Percentiles rank a stretch among this genome's conserved stretches.
These are phyloP conservation scores for Euphorbia tirucalli DNA, from an alignment of 345 rosid genomes.

Conservation along the genomic window DNA sequence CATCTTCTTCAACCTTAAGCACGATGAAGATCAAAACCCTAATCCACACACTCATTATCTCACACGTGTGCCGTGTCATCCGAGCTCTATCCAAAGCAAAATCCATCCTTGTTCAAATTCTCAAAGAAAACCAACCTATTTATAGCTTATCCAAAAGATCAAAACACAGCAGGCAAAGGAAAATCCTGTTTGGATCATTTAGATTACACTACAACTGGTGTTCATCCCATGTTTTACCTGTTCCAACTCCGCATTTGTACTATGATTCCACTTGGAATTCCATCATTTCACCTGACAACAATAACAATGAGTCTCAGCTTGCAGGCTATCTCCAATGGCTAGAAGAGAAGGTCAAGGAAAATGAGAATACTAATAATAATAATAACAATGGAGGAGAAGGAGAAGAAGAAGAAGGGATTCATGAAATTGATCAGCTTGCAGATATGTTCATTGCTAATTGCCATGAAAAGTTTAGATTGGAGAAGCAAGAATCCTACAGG, in stretches of 20 bases:
- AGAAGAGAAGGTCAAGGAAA: constrained; percentile 42
- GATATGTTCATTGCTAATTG: constrained; percentile 77
- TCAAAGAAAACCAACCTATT: constrained; percentile 51
- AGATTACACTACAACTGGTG: constrained; percentile 91
- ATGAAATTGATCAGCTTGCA: constrained; percentile 79
- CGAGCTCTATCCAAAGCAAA: constrained; percentile 57
- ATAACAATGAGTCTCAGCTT: constrained; percentile 44
- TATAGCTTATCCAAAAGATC: no score
- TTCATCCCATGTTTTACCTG: constrained; percentile 64
- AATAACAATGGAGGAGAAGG: no score
- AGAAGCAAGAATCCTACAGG: constrained; percentile 95
- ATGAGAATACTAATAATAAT: not conserved
- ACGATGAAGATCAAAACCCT: constrained; percentile 58
- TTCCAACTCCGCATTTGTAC: constrained; percentile 56
- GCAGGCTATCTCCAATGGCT: constrained; percentile 63
- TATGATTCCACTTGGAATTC: constrained; percentile 55
- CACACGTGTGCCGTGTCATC: constrained; percentile 50
- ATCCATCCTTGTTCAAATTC: constrained; percentile 40
- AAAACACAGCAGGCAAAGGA: no score
- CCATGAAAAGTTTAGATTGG: constrained; percentile 83
- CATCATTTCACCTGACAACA: no score
- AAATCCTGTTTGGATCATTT: constrained; percentile 86
- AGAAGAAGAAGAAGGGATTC: constrained; percentile 22
- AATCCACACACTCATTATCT: constrained; percentile 51
- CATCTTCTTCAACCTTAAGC: constrained; percentile 46